Conservation (phyloP, 1,139 yeast species). For the Lodderomyces elongisporus region DNA sequence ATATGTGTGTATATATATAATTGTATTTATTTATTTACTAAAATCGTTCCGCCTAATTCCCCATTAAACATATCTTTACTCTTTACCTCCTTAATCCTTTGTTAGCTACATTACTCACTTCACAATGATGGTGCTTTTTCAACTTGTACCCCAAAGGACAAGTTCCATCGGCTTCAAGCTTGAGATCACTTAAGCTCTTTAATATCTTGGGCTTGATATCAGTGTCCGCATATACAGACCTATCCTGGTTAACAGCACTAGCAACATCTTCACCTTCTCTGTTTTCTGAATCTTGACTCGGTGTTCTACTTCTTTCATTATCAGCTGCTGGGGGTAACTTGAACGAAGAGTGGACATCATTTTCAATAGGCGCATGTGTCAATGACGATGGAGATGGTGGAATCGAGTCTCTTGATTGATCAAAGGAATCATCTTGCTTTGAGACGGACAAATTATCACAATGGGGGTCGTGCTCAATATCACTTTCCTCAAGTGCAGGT, state of each 20-base stretch:
- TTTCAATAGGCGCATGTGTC: slow-evolving; percentile 1
- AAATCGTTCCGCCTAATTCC: too few species aligned
- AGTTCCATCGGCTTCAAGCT: slow-evolving; percentile 26
- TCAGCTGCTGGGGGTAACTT: slow-evolving; percentile 5
- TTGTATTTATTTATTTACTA: too few species aligned
- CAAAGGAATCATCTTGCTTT: slow-evolving; percentile 5
- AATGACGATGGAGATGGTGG: slow-evolving; percentile 12
- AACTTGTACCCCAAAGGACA: slow-evolving; percentile 44
- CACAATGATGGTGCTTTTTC: slow-evolving; percentile 43
- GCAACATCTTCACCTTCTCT: too few species aligned
- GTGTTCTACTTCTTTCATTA: not conserved
- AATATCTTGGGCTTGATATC: slow-evolving; percentile 9
- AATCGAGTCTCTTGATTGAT: not conserved
- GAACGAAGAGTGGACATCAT: slow-evolving; percentile 1
- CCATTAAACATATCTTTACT: too few species aligned
- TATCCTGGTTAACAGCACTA: not conserved
- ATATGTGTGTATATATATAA: too few species aligned
- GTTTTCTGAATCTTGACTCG: too few species aligned
- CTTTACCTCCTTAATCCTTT: slow-evolving; percentile 4
- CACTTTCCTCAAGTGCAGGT: slow-evolving; percentile 12
- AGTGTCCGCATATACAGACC: slow-evolving; percentile 6
- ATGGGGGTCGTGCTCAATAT: slow-evolving; percentile 10
- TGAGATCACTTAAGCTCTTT: slow-evolving; percentile 12
- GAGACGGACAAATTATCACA: slow-evolving; percentile 1
- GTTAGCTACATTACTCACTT: slow-evolving; percentile 28